Conservation (phyloP, 2,329 filamentous ascomycete species). For the Stagonosporopsis rhizophila region DNA sequence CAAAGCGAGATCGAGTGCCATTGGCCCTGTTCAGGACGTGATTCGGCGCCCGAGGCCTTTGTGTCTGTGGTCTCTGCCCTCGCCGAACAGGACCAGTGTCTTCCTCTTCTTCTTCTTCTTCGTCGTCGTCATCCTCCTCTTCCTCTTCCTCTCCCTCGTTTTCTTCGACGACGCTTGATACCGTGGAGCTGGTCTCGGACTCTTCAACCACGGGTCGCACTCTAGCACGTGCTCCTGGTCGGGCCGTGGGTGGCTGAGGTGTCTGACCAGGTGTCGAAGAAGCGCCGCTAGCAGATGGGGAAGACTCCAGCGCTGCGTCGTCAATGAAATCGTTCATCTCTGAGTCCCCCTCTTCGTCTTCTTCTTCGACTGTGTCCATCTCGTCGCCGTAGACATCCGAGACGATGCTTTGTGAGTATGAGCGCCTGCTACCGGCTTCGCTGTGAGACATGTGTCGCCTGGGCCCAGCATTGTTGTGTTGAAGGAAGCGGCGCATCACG, state of each 20-base stretch:
- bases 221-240: constrained; percentile 33
- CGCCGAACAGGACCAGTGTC: constrained; percentile 45
- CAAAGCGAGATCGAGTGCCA: constrained; percentile 35
- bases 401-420: constrained; percentile 51
- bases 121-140: constrained; percentile 39
- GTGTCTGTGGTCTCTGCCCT: constrained; percentile 42
- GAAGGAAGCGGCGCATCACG: constrained; percentile 45
- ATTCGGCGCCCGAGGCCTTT: constrained; percentile 34
- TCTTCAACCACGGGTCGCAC: constrained; percentile 46
- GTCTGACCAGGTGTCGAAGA: constrained; percentile 42
- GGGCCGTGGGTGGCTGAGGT: constrained; percentile 36
- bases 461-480: constrained; percentile 33
- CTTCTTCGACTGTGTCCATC: constrained; percentile 53
- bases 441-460: constrained; percentile 51
- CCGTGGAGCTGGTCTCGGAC: constrained; percentile 49
- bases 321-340: constrained; percentile 54
- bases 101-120: constrained; percentile 52
- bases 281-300: constrained; percentile 32
- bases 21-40: constrained; percentile 45
- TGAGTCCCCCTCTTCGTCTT: constrained; percentile 51
- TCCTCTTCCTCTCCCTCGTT: constrained; percentile 27
- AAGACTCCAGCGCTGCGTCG: constrained; percentile 38
- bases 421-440: constrained; percentile 50
- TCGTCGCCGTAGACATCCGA: constrained; percentile 51
- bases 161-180: constrained; percentile 44